Evolutionary conservation across 2,329 filamentous ascomycete genomes (phyloP), one percentile per base, ranked within the genome.

Genomic region (Calonectria fujianensis): DNA sequence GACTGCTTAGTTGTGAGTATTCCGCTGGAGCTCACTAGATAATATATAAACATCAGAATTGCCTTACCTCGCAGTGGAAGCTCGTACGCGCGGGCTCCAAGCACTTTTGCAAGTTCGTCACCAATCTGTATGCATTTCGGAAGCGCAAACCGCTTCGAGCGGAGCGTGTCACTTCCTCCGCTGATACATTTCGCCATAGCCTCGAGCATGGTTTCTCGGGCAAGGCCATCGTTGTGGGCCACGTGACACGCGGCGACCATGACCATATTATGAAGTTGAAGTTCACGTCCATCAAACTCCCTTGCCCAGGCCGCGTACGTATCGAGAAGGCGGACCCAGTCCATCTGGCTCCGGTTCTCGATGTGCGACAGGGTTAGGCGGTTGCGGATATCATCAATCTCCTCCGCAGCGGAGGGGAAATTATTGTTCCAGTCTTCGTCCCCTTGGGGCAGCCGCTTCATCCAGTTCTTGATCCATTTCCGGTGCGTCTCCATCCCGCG

Each of bases 371-470:
- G 70, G 18, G 79, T 78, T 10, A 80, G 35, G 24, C 77, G 79
- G 31, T 69, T 52, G 73, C 75, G 79, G 32, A 80, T 73, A 48
- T 50, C 65, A 29, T 70, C 57, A 68, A 80, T 80, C 18, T 80
- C 79, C 24, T 76, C 76, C n/a, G 73, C 50, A 2, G 79, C 74
- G 27, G 75, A 80, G 16, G 79, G 79, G 54, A 70, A 76, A 72
- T 80, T 80, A 59, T 80, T 80, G 52, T 80, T 75, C 79, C 79
- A 80, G 48, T 80, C 79, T 70, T 79, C 79, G n/a, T 80, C 77
- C 48, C 79, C 79, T 57, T 80, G 79, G 16, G 79, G 79, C n/a
- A 80, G 69, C 35, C 79, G 79, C 59, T 79, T 78, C 77, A 80
- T 76, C 79, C 79, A 80, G 45, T 79, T 77, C 64, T 45, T 74